Evolutionary conservation across 225 moss, liverwort and hornwort species (phyloP).

Genomic region (Anthoceros angustus): DNA sequence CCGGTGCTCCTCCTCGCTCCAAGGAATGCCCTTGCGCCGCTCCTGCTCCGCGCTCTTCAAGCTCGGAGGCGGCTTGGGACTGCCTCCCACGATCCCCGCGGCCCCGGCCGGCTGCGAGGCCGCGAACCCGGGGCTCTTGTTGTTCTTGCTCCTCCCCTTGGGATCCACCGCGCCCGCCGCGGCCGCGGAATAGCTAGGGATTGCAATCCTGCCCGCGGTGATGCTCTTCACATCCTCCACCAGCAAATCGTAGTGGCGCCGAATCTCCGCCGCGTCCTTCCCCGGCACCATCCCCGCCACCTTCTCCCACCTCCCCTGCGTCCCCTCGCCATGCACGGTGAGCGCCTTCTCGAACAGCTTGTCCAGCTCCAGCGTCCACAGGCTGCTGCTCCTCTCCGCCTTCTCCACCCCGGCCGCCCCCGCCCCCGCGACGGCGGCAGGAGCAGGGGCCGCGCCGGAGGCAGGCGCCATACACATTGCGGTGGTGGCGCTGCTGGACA

Average conservation of each 20-base stretch:
- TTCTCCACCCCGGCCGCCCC: too few species aligned
- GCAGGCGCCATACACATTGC: too few species aligned
- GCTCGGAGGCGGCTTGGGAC: slow-evolving; percentile 11
- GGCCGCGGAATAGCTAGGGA: slow-evolving; percentile 61
- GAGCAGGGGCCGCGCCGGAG: too few species aligned
- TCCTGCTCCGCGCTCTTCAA: slow-evolving; percentile 73
- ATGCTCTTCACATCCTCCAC: slow-evolving; percentile 60
- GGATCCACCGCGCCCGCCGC: slow-evolving; percentile 45
- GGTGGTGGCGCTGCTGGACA: too few species aligned
- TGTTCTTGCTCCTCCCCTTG: slow-evolving; percentile 50
- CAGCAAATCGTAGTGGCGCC: slow-evolving; percentile 64
- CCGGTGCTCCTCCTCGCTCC: slow-evolving; percentile 98
- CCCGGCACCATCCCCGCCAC: slow-evolving; percentile 60
- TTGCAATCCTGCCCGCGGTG: slow-evolving; percentile 61
- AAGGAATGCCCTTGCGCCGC: slow-evolving; percentile 85
- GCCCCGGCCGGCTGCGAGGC: background rate
- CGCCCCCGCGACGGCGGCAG: too few species aligned
- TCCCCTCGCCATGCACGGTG: slow-evolving; percentile 38
- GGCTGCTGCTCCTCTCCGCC: background rate
- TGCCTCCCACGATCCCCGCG: too few species aligned
- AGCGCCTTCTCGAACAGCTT: slow-evolving; percentile 81
- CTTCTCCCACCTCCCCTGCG: slow-evolving; percentile 54
- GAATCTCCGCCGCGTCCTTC: slow-evolving; percentile 59
- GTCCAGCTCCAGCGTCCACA: slow-evolving; percentile 63
- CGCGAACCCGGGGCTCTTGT: slow-evolving; percentile 36